Evolutionary conservation across 257 asterid genomes (phyloP), one percentile per base, ranked within the genome.

Genomic region (Linderniella brevidens): DNA sequence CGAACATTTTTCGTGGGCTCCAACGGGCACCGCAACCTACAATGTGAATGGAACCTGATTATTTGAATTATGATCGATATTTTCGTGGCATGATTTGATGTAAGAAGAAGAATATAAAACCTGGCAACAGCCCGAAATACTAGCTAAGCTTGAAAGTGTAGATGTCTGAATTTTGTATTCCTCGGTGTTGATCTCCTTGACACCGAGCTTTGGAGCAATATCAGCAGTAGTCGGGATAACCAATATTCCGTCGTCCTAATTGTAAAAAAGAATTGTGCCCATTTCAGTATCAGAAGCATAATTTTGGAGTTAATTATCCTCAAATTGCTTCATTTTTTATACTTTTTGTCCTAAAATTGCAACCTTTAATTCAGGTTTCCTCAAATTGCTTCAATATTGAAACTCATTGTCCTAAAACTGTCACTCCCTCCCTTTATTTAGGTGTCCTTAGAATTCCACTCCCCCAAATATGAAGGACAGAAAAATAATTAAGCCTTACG

Each of bases 71-170:
- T n/a, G n/a, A n/a, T n/a, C n/a, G n/a, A n/a, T n/a, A n/a, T n/a
- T n/a, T n/a, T n/a, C n/a, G n/a, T n/a, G n/a, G n/a, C n/a, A n/a
- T n/a, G n/a, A n/a, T n/a, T n/a, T n/a, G n/a, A n/a, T n/a, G n/a
- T n/a, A n/a, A n/a, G 17, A 1, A 1, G 10, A 7, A 17, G 7
- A 46, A n/a, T n/a, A n/a, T n/a, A n/a, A n/a, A 57, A 90, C 99
- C 99, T 90, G 96, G 59, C 99, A 90, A 58, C 96, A 87, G 63
- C 99, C 99, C 15, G 96, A 81, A 75, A 90, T 64, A 71, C 96
- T 90, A 61, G 87, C 96, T 64, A 90, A 49, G 69, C 99, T 79
- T 50, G 92, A 73, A 38, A 82, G 52, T 19, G 72, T 57, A 46
- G 70, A 71, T 18, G 90, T 60, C 29, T 66, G 75, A 60, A 73